Evolutionary conservation across 192 early-diverging fungal species (phyloP), one percentile per base, ranked within the genome.

Genomic region (Lobosporangium transversale): DNA sequence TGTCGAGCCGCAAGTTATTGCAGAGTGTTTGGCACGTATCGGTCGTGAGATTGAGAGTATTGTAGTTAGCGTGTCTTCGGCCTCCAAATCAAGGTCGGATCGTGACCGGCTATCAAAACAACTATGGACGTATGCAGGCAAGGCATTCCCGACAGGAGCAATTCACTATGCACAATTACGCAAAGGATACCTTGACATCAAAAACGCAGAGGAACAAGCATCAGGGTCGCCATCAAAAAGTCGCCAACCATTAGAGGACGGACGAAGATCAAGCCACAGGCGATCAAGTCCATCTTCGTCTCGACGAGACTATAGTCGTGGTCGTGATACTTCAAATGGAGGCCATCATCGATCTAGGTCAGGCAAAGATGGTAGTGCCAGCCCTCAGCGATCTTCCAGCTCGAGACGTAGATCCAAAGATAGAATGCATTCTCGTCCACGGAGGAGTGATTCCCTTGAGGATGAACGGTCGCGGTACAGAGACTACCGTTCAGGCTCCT

Each of bases 221-320:
- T 37, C 67, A 62, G 53, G 80, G 40, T 40, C 80, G 64, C n/a
- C n/a, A n/a, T 63, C 65, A 43, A 58, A 53, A 76, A 67, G 60
- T 62, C 71, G 80, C 83, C 55, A 82, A 80, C 30, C 88, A 87
- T 71, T 65, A 88, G 59, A 95, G 87, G 94, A 86, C 86, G 63
- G 91, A 84, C 82, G 89, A 81, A 58, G 85, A 86, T 26, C 84
- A 90, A 89, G 91, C 87, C 89, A 20, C 78, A 74, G 48, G 60
- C 83, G 57, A 63, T 67, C 26, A 78, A 93, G 24, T 74, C 87
- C 44, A 75, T 85, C 20, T 78, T 88, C 20, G 71, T 88, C 66
- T 48, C 90, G 37, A 81, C 83, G 68, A 53, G 81, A 40, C 65
- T 89, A 53, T 89, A 89, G 85, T 81, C 81, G 53, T 68, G 85